phyloP scores from a whole-genome alignment of 768 basidiomycete species.

The Trametes punicea region DNA sequence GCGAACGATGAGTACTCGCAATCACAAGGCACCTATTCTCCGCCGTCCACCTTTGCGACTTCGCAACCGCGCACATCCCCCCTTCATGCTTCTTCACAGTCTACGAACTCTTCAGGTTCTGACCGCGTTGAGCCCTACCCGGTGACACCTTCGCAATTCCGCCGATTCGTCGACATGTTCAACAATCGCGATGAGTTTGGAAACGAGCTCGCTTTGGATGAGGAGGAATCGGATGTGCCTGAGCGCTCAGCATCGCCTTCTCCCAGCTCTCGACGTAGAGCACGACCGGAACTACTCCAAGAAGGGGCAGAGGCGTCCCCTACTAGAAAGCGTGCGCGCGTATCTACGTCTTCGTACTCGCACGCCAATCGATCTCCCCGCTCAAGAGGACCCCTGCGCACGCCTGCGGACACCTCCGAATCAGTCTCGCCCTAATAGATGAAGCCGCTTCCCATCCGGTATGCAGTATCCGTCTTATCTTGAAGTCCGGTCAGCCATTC shows the following conservation, averaged over 20 bases:
- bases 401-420: too few species aligned
- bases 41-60: background rate
- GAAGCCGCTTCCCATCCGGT: too few species aligned
- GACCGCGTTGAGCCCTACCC: background rate
- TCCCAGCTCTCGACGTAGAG: background rate
- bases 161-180: constrained; percentile 9
- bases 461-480: too few species aligned
- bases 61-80: background rate
- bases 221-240: background rate
- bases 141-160: background rate
- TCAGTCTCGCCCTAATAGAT: background rate
- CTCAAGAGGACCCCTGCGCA: background rate
- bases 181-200: constrained; percentile 8
- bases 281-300: background rate
- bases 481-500: too few species aligned
- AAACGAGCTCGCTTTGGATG: background rate
- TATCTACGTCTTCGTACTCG: background rate
- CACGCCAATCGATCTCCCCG: background rate
- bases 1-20: constrained; percentile 13
- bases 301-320: background rate
- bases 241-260: background rate
- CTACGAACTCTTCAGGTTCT: background rate
- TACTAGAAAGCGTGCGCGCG: background rate
- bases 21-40: background rate
- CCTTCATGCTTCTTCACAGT: background rate